phyloP scores from a whole-genome alignment of 1,284 basidiomycete species.

The Erythrobasidium hasegawianum region DNA sequence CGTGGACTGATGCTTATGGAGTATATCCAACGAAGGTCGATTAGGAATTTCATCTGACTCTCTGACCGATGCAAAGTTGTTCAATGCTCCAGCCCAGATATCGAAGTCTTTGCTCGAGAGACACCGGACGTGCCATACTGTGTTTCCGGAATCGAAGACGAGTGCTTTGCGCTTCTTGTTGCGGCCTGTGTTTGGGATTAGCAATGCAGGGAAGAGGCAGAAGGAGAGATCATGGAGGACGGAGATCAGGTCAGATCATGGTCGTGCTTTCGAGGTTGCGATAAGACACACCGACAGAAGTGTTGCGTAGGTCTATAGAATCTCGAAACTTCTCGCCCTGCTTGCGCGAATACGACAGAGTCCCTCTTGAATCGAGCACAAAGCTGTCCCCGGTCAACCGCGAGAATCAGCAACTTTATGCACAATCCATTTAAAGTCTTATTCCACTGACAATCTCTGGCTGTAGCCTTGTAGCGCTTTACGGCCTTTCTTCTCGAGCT shows the following conservation, averaged over 20 bases:
- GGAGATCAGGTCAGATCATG: neutral
- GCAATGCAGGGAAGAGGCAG: neutral
- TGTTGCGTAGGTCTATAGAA: slow-evolving; percentile 22
- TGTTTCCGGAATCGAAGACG: slow-evolving; percentile 28
- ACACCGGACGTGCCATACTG: slow-evolving; percentile 31
- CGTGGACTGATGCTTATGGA: neutral
- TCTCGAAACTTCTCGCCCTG: slow-evolving; percentile 30
- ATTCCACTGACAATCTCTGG: no score
- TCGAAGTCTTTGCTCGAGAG: slow-evolving; percentile 20
- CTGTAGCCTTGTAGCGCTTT: slow-evolving; percentile 26
- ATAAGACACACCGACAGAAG: slow-evolving; percentile 10
- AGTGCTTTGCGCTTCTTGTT: slow-evolving; percentile 29
- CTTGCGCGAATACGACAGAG: slow-evolving; percentile 13
- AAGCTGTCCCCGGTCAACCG: slow-evolving; percentile 27
- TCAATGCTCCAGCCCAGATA: slow-evolving; percentile 24
- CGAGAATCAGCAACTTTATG: no score
- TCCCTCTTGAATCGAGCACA: slow-evolving; percentile 17
- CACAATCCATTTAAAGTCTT: no score
- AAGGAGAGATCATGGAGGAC: neutral
- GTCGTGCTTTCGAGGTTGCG: neutral
- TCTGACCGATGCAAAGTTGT: slow-evolving; percentile 22
- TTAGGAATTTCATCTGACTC: neutral
- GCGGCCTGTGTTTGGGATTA: no score
- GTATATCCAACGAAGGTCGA: neutral
- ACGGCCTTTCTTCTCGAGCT: slow-evolving; percentile 31